Conservation (phyloP, 208 protist species). For the Leishmania aethiopica region DNA sequence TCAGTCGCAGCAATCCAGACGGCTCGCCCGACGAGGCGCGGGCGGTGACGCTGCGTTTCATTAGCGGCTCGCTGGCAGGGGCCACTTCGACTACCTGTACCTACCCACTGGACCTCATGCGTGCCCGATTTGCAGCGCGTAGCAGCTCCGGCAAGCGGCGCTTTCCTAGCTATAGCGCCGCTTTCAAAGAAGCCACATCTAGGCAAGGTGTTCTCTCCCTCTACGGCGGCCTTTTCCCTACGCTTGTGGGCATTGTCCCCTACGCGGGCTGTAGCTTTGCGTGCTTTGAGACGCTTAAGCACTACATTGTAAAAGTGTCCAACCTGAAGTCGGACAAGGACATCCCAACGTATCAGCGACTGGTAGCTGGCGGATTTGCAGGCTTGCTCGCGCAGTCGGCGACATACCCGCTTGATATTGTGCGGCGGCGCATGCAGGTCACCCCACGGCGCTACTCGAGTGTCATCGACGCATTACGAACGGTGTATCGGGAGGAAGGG, state of each 20-base stretch:
- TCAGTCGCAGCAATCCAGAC: slow-evolving; percentile 22
- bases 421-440: slow-evolving; percentile 93
- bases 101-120: slow-evolving; percentile 95
- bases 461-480: slow-evolving; percentile 59
- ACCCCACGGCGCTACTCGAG: slow-evolving; percentile 75
- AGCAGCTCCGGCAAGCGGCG: slow-evolving; percentile 61
- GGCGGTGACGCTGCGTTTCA: slow-evolving; percentile 67
- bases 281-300: slow-evolving; percentile 91
- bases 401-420: slow-evolving; percentile 95
- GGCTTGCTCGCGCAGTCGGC: slow-evolving; percentile 92
- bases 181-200: slow-evolving; percentile 60
- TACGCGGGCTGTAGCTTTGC: slow-evolving; percentile 95
- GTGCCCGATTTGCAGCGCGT: slow-evolving; percentile 85
- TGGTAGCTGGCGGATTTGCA: slow-evolving; percentile 82
- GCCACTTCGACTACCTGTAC: slow-evolving; percentile 91
- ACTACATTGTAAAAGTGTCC: slow-evolving; percentile 52
- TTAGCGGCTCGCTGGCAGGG: slow-evolving; percentile 91
- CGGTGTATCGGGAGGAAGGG: slow-evolving; percentile 82
- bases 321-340: slow-evolving; percentile 66
- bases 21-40: slow-evolving; percentile 45
- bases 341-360: slow-evolving; percentile 70
- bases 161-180: slow-evolving; percentile 73
- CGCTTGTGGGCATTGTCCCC: slow-evolving; percentile 93
- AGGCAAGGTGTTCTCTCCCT: slow-evolving; percentile 68
- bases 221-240: slow-evolving; percentile 89